Base-by-base conservation (phyloP, 2,329 filamentous ascomycete species). In the Corynespora cassiicola region DNA sequence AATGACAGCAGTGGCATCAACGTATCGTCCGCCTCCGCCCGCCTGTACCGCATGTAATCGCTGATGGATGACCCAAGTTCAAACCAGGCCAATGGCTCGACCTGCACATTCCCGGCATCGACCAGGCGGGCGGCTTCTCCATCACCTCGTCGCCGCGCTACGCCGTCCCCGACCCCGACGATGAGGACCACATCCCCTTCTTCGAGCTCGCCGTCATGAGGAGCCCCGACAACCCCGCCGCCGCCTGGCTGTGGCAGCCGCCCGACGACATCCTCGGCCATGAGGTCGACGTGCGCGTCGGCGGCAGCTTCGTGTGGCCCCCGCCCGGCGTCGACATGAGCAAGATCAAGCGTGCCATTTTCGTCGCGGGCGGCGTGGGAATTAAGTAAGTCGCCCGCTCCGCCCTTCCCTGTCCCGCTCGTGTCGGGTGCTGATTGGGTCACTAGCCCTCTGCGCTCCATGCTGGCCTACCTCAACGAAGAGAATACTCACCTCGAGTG, bases 21-120 rank as follows among this genome's bases (percentile, higher is more conserved):
- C 61, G 82, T 82, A 70, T 50, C 42, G 32, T 45, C 39, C 35
- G 39, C 42, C 31, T 44, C 35, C 42, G 41, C 49, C 52, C 53
- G 48, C 54, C 48, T 53, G 43, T 39, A 50, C 54, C 46, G 37
- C 40, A 52, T 36, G 54, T 53, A 45, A 50, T 41, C 46, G 53
- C 56, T 64, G 56, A 63, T 59, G 49, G 53, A 46, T 49, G 48
- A 50, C 45, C 37, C 49, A 66, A 87, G 77, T 95, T 94, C 69
- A 76, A 84, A 5, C 82, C 90, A 5, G 90, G 90, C 36, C 90
- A 95, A 75, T 96, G 90, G 88, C 78, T 96, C 39, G 90, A 96
- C 64, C 84, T 90, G 6, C 85, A 87, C 63, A 79, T 90, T 36
- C 89, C 90, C 2, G 75, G 73, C 23, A 71, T 88, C 28, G 57